These are phyloP conservation scores for Fraxinus sp. DNA, from an alignment of 305 asterid genomes.

Conservation along the genomic window DNA sequence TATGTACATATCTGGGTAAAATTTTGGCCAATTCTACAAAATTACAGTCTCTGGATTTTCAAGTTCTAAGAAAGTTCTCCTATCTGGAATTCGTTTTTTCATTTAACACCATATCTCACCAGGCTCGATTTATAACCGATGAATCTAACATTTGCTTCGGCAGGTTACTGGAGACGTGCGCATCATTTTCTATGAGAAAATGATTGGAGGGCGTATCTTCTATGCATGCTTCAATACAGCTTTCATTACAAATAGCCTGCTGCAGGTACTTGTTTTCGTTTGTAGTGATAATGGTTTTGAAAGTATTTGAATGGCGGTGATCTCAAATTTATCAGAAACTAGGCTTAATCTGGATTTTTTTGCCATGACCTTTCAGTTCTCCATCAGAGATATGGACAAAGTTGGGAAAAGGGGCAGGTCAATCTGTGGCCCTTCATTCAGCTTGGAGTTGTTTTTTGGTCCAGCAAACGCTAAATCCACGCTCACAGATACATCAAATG, in stretches of 20 bases:
- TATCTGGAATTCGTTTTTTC: not conserved
- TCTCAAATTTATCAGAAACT: not conserved
- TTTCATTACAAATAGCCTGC: conserved; percentile 59
- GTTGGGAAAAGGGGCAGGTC: conserved; percentile 63
- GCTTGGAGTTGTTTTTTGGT: conserved; percentile 71
- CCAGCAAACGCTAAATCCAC: conserved; percentile 46
- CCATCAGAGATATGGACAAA: conserved; percentile 61
- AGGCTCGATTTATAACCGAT: not conserved
- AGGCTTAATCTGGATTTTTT: not conserved
- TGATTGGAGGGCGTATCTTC: conserved; percentile 73
- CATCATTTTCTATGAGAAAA: conserved; percentile 64
- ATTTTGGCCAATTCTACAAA: no score
- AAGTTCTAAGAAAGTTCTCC: not conserved
- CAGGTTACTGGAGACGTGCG: conserved; percentile 70
- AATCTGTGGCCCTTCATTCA: conserved; percentile 66
- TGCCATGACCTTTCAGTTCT: conserved; percentile 38
- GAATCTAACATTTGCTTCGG: not conserved
- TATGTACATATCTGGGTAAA: no score
- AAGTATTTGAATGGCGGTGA: not conserved
- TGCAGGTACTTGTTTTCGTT: conserved; percentile 45
- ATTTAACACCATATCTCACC: not conserved
- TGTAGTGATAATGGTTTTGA: not conserved
- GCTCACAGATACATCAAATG: conserved; percentile 30
- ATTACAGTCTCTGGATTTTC: not conserved
- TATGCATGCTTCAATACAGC: conserved; percentile 78